These are phyloP conservation scores for Globisporangium ultimum DNA, from an alignment of 352 stramenopile species.

Conservation along the genomic window DNA sequence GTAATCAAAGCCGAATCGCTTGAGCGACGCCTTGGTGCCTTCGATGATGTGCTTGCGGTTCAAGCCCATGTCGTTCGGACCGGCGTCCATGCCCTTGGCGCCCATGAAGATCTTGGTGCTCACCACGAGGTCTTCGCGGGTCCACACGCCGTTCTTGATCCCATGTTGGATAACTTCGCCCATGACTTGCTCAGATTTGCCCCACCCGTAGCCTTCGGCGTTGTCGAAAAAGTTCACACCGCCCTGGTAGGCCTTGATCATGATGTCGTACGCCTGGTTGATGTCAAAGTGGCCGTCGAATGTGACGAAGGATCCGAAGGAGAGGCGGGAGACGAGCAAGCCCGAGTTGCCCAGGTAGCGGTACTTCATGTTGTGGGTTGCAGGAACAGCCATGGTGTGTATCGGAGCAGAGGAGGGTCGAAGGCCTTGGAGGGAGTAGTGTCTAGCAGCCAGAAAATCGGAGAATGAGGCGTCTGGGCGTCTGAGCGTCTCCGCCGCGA, in stretches of 20 bases:
- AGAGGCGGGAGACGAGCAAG: constrained; percentile 19
- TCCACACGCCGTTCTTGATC: constrained; percentile 17
- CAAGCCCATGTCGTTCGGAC: constrained; percentile 22
- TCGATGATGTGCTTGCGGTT: constrained; percentile 52
- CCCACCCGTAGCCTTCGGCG: constrained; percentile 32
- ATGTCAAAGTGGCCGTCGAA: constrained; percentile 13
- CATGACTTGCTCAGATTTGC: constrained; percentile 29
- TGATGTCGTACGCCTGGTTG: constrained; percentile 27
- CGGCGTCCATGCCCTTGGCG: constrained; percentile 2
- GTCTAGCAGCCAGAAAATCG: too few relatives aligned
- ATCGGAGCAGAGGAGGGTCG: too few relatives aligned
- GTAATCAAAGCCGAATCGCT: constrained; percentile 36
- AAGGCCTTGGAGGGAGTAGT: too few relatives aligned
- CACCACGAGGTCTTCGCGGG: constrained; percentile 48
- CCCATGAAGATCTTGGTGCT: constrained; percentile 61
- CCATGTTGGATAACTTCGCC: constrained; percentile 25
- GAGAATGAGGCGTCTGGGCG: too few relatives aligned
- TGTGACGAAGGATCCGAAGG: constrained; percentile 29
- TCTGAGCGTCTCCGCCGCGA: too few relatives aligned
- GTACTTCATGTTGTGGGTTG: too few relatives aligned
- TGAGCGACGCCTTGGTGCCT: constrained; percentile 36
- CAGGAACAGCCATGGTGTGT: too few relatives aligned
- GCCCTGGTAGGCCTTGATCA: constrained; percentile 24
- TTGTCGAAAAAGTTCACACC: constrained; percentile 64
- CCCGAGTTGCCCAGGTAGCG: too few relatives aligned